Evolutionary conservation across 352 stramenopile genomes (phyloP).

Genomic region (Globisporangium polare): DNA sequence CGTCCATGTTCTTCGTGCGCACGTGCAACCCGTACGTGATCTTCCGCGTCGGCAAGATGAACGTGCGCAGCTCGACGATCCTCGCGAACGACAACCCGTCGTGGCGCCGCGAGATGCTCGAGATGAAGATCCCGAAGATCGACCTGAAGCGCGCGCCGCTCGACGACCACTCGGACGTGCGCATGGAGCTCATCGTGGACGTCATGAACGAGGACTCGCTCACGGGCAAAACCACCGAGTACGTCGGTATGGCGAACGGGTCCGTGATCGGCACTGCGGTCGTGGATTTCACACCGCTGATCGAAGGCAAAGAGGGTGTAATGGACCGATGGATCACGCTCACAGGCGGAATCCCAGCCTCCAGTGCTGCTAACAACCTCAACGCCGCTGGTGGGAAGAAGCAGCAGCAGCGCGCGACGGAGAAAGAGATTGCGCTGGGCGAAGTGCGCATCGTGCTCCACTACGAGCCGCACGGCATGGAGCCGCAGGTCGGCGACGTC

Average conservation of each 20-base stretch:
- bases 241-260: conserved; percentile 70
- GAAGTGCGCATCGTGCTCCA: conserved; percentile 76
- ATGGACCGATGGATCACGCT: conserved; percentile 78
- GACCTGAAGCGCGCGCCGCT: conserved; percentile 51
- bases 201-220: conserved; percentile 83
- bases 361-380: conserved; percentile 9
- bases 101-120: conserved; percentile 67
- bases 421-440: conserved; percentile 53
- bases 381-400: conserved; percentile 31
- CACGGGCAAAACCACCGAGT: conserved; percentile 70
- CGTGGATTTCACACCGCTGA: conserved; percentile 62
- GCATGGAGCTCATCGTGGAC: conserved; percentile 70
- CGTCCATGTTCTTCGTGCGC: conserved; percentile 81
- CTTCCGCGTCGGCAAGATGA: conserved; percentile 74
- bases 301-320: conserved; percentile 77
- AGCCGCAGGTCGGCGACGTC: conserved; percentile 63
- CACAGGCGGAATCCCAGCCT: conserved; percentile 30
- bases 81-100: conserved; percentile 66
- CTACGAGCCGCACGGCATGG: conserved; percentile 78
- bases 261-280: conserved; percentile 70
- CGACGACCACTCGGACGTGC: conserved; percentile 65
- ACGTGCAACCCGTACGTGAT: conserved; percentile 85
- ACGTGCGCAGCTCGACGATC: conserved; percentile 64
- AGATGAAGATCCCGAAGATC: conserved; percentile 75
- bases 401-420: conserved; percentile 14